Evolutionary conservation across 495 filamentous ascomycete species (phyloP), one percentile per base, ranked within the genome.

Genomic region (Massariosphaeria phaeospora): DNA sequence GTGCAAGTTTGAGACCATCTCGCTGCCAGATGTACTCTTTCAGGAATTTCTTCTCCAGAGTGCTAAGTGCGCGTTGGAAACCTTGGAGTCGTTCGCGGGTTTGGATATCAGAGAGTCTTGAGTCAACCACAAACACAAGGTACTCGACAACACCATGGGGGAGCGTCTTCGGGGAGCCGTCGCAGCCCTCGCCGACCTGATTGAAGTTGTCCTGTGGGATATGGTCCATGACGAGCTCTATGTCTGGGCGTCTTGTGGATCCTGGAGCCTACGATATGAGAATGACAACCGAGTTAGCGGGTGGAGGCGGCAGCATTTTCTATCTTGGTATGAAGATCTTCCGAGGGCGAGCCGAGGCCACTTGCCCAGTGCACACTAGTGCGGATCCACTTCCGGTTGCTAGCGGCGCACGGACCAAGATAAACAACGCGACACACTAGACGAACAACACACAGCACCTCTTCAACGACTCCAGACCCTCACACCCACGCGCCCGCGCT

Each of bases 11-110:
- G 55, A 97, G 91, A 3, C 70, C 68, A 18, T 96, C 88, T 3
- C 91, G 82, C 70, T 98, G 93, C 93, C 93, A 98, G 52, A 97
- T 95, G 64, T 95, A 96, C 43, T 86, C 86, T 57, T 83, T 84
- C 33, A 90, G 70, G 20, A 87, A 67, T 18, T 74, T 69, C 33
- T 82, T 81, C 8, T 72, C 75, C 48, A 93, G 69, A 46, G 81
- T 75, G 2, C 75, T 72, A 3, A 86, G 84, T 9, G 78, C 77
- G 64, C 76, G 83, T 57, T 88, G 82, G 3, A 96, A 75, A n/a
- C 77, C 71, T 45, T 84, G 82, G 48, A 98, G 76, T 25, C 76
- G 77, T 10, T 76, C 60, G 20, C 81, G 77, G 11, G 75, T 73
- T 55, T 81, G 78, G 18, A 75, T 65, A 29, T 75, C 70, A 11